Conservation (phyloP, 768 basidiomycete genomes). For the Phylloporus rhodoxanthus region DNA sequence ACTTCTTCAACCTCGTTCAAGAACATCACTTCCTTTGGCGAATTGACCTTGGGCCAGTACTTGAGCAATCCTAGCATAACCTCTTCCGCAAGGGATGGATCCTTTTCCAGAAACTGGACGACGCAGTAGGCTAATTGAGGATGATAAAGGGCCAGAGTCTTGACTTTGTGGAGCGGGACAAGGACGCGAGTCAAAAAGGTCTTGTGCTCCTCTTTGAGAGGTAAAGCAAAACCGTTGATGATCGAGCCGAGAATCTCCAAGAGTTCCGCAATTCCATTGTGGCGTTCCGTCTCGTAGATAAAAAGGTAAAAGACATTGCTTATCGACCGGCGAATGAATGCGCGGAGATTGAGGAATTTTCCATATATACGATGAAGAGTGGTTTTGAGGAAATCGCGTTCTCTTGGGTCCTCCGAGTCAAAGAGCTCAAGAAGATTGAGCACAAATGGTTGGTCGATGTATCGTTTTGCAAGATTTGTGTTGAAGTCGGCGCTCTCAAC, state of each 20-base stretch:
- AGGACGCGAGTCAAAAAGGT: conserved; percentile 91
- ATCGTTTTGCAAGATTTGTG: conserved; percentile 94
- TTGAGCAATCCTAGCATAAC: conserved; percentile 94
- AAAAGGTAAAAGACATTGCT: conserved; percentile 99
- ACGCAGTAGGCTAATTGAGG: conserved; percentile 99
- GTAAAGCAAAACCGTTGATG: conserved; percentile 98
- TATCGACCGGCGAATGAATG: conserved; percentile 97
- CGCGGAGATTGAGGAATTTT: conserved; percentile 97
- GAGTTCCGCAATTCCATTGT: conserved; percentile 98
- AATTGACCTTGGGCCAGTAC: conserved; percentile 99
- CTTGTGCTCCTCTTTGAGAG: conserved; percentile 99
- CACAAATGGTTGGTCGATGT: conserved; percentile 94
- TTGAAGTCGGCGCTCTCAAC: conserved; percentile 98
- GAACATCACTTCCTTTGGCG: conserved; percentile 99
- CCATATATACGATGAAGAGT: conserved; percentile 98
- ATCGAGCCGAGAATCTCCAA: conserved; percentile 98
- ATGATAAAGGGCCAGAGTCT: conserved; percentile 95
- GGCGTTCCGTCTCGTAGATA: conserved; percentile 96
- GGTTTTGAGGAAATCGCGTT: conserved; percentile 98
- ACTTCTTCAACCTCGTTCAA: conserved; percentile 99
- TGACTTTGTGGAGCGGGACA: conserved; percentile 95
- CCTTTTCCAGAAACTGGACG: conserved; percentile 98
- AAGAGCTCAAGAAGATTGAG: conserved; percentile 96
- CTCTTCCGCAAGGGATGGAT: conserved; percentile 84
- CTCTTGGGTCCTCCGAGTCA: conserved; percentile 96